These are phyloP conservation scores for Hymenochaete sp. DNA, from an alignment of 1,284 basidiomycete species.

Conservation along the genomic window DNA sequence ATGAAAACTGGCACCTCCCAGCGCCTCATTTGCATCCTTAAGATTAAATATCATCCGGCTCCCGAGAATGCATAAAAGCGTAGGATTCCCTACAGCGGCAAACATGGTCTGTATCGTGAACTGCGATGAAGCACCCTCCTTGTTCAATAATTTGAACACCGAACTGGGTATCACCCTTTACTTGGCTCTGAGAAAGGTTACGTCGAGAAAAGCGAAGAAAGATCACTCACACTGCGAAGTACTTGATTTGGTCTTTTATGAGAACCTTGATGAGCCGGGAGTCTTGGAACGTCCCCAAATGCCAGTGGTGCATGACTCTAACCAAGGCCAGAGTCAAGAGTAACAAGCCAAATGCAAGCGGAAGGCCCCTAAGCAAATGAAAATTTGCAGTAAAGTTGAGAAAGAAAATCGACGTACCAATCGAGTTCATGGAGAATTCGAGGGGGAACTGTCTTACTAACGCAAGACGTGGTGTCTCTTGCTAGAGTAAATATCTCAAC, in stretches of 20 bases:
- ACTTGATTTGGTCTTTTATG: slow-evolving; percentile 5
- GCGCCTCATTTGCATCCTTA: not conserved
- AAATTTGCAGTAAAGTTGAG: too few species aligned
- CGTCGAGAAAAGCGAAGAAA: too few species aligned
- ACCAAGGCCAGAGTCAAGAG: slow-evolving; percentile 4
- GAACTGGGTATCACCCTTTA: too few species aligned
- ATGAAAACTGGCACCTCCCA: not conserved
- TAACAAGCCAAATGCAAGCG: not conserved
- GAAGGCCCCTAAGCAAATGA: not conserved
- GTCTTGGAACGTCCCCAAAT: not conserved
- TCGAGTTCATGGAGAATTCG: too few species aligned
- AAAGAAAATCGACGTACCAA: too few species aligned
- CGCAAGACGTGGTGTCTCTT: too few species aligned
- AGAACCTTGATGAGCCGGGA: slow-evolving; percentile 6
- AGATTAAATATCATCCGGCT: not conserved
- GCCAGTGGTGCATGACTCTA: slow-evolving; percentile 7
- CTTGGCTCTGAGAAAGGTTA: too few species aligned
- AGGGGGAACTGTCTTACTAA: too few species aligned
- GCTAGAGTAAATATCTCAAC: too few species aligned
- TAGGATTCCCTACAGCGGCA: not conserved
- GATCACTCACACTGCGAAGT: slow-evolving; percentile 6
- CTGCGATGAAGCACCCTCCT: not conserved
- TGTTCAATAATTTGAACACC: not conserved
- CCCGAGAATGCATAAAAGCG: not conserved
- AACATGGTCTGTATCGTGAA: not conserved